These are phyloP conservation scores for Talaromyces adpressus DNA, from an alignment of 495 filamentous ascomycete genomes.

Conservation along the genomic window DNA sequence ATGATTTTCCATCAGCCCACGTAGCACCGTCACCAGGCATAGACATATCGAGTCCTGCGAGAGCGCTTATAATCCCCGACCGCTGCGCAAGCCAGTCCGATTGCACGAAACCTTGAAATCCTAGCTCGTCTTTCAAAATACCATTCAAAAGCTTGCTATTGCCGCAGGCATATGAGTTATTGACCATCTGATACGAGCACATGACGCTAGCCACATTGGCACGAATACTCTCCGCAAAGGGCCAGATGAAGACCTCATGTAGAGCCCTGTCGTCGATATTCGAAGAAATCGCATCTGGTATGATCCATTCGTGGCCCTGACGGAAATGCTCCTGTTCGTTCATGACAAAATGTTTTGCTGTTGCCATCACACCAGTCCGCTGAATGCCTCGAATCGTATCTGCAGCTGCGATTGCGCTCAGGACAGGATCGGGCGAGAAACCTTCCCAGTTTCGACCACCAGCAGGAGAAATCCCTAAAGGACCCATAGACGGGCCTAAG, in stretches of 20 bases:
- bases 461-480: conserved; percentile 72
- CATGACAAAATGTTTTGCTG: conserved; percentile 71
- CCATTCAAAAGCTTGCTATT: conserved; percentile 92
- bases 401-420: conserved; percentile 60
- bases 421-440: conserved; percentile 71
- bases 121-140: conserved; percentile 88
- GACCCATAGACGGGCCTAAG: conserved; percentile 70
- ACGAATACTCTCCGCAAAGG: conserved; percentile 77
- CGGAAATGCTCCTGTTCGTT: conserved; percentile 91
- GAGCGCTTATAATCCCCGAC: conserved; percentile 68
- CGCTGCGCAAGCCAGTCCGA: conserved; percentile 91
- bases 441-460: conserved; percentile 93
- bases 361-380: conserved; percentile 73
- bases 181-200: conserved; percentile 86
- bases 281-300: conserved; percentile 65
- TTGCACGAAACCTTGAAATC: conserved; percentile 91
- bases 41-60: conserved; percentile 86
- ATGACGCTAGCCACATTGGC: conserved; percentile 85
- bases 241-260: conserved; percentile 86
- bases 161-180: conserved; percentile 84
- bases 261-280: conserved; percentile 79
- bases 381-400: conserved; percentile 73
- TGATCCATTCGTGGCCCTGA: conserved; percentile 66
- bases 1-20: conserved; percentile 69
- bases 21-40: conserved; percentile 87